Evolutionary conservation across 2,329 filamentous ascomycete genomes (phyloP), one percentile per base, ranked within the genome.

Genomic region (Aspergillus terreus): DNA sequence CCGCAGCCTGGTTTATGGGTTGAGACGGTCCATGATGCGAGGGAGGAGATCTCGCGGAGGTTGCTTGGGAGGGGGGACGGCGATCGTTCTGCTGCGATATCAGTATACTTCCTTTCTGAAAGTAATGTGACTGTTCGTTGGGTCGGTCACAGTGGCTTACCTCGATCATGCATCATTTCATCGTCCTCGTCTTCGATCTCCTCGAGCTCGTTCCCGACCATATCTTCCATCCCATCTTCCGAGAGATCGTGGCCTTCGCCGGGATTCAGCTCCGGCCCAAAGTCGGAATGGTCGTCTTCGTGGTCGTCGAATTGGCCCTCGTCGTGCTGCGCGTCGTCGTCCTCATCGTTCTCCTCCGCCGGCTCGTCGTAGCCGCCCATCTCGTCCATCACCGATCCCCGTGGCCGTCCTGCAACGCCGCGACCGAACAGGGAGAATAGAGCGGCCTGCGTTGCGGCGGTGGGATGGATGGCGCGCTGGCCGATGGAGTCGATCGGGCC

Each of bases 11-110:
- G 82, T 63, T 86, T 86, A 53, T 77, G 76, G 14, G 79, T 81
- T 12, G 81, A 83, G 41, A 85, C 80, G 6, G 81, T 84, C 83
- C 82, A 86, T 30, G 81, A 84, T n/a, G 83, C 83, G 19, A 86
- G 75, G 2, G 81, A 82, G 48, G 80, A 83, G 57, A 86, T 85
- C 56, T 86, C 83, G 58, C 83, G 82, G 47, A 85, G 71, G 51
- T 73, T 71, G 3, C 64, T 62, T 3, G 72, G 71, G 10, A 73
- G 59, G 2, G 72, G 72, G 1, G 68, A 63, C 10, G 69, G 63
- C 0, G 68, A 67, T 57, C 62, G 65, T 40, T 69, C 71, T 72
- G 44, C 27, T 10, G 27, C 27, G 27, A 30, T 9, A 11, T 30
- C 27, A 30, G 27, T 30, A 3, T 30, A 10, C 27, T 2, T 9